Base-by-base conservation (phyloP, 345 rosid species). In the Crucihimalaya himalaica region DNA sequence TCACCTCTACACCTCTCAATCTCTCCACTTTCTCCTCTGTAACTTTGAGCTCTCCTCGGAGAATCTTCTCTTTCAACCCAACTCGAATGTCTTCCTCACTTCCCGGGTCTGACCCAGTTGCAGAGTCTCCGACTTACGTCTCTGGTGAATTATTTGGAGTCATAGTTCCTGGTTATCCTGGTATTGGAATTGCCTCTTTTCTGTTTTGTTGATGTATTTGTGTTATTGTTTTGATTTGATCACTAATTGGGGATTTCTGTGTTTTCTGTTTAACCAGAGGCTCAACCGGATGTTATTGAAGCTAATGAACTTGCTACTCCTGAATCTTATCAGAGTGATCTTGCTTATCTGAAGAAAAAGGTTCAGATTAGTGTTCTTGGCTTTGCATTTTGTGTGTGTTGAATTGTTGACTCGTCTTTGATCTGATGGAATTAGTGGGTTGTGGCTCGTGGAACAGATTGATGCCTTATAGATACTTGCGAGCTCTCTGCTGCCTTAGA, bases 81-180 rank as follows among this genome's bases (percentile, higher is more conserved):
- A 75, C 71, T 59, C 81, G 84, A 16, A 76, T 87, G 52, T 76
- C 70, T 71, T 77, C 85, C 16, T 72, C 92, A 45, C 76, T 63
- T 43, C 71, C 87, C 10, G 87, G 82, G 21, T 68, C 89, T 5
- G 89, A 80, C 77, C 83, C 84, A 70, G 84, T 85, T 76, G 63
- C 63, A 20, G 52, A 71, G 66, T 69, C 82, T 42, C 68, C 80
- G 10, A 29, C 88, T 56, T 71, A 64, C 47, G 76, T 29, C 60
- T 80, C 85, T 95, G 68, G 98, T 95, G 42, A 86, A 87, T 72
- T 98, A 95, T 95, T 95, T 25, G 99, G 99, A 55, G 84, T 95
- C 47, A 95, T 98, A 2, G 98, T 95, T 66, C 98, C 99, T 70
- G 99, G 99, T 48, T 95, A 95, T 79, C 99, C 99, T 66, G 98